Percentiles rank a stretch among this genome's conserved stretches.
These are phyloP conservation scores for Scedosporium dehoogii DNA, from an alignment of 2,329 filamentous ascomycete genomes.

Conservation along the genomic window DNA sequence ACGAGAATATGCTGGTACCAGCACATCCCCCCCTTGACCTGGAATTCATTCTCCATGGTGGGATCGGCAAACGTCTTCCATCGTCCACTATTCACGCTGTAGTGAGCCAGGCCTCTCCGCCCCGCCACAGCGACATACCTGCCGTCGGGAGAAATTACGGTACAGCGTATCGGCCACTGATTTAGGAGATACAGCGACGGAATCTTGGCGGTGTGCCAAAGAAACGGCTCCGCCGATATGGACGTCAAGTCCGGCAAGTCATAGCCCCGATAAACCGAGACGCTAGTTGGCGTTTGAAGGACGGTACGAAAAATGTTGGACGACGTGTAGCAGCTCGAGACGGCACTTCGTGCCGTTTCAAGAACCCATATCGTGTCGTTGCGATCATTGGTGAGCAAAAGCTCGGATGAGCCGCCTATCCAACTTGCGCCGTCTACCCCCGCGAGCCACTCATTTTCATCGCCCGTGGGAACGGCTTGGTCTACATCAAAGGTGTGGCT, in stretches of 20 bases:
- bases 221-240: slow-evolving; percentile 79
- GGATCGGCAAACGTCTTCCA: slow-evolving; percentile 91
- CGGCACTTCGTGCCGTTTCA: slow-evolving; percentile 90
- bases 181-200: slow-evolving; percentile 76
- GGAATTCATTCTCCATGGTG: slow-evolving; percentile 77
- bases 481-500: slow-evolving; percentile 76
- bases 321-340: slow-evolving; percentile 82
- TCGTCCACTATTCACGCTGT: slow-evolving; percentile 84
- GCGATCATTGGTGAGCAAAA: slow-evolving; percentile 61
- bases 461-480: slow-evolving; percentile 48
- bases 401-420: slow-evolving; percentile 79
- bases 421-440: slow-evolving; percentile 72
- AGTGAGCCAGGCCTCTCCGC: slow-evolving; percentile 82
- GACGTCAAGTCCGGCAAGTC: slow-evolving; percentile 84
- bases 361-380: slow-evolving; percentile 77
- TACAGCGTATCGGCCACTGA: slow-evolving; percentile 86
- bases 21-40: slow-evolving; percentile 92
- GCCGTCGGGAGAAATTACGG: slow-evolving; percentile 83
- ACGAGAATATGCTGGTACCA: slow-evolving; percentile 97
- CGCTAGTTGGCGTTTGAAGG: slow-evolving; percentile 75
- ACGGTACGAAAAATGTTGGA: slow-evolving; percentile 85
- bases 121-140: slow-evolving; percentile 96
- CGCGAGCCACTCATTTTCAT: slow-evolving; percentile 75
- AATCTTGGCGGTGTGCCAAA: slow-evolving; percentile 92
- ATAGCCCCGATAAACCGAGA: slow-evolving; percentile 90